phyloP scores from a whole-genome alignment of 2,329 filamentous ascomycete species.

The Capronia americana region DNA sequence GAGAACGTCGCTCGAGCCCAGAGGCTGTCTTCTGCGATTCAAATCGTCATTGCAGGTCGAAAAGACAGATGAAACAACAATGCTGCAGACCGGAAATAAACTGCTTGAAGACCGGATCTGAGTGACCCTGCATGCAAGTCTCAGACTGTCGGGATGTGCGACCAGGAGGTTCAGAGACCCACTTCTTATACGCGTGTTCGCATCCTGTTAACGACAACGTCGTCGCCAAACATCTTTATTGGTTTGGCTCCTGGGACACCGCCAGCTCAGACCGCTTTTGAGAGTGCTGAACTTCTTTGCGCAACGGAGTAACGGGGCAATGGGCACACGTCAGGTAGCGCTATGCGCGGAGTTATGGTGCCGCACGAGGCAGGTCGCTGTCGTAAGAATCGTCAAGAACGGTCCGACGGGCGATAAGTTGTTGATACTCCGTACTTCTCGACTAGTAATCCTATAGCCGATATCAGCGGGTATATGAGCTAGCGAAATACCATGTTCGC shows the following conservation, averaged over 20 bases:
- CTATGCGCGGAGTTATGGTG: neutral
- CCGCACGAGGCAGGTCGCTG: neutral
- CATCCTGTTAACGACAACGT: neutral
- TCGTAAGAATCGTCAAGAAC: neutral
- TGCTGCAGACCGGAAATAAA: conserved; percentile 18
- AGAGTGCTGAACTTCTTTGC: neutral
- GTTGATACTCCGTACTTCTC: neutral
- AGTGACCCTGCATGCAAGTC: conserved; percentile 29
- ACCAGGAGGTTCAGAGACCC: conserved; percentile 3
- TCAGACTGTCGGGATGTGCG: conserved; percentile 24
- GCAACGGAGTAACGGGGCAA: neutral
- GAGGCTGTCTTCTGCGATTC: neutral
- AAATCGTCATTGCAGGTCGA: conserved; percentile 13
- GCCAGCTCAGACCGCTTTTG: neutral
- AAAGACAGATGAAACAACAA: conserved; percentile 15
- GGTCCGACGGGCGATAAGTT: neutral
- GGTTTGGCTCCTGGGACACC: neutral
- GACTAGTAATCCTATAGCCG: neutral
- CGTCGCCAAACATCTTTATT: neutral
- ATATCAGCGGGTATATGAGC: conserved; percentile 9
- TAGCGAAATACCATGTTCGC: conserved; percentile 11
- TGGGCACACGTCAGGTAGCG: neutral
- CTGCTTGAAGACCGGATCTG: conserved; percentile 17
- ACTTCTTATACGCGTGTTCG: conserved; percentile 1
- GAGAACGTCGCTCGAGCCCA: neutral